Conservation (phyloP, 2,329 filamentous ascomycete genomes). For the Epichloe brachyelytri region DNA sequence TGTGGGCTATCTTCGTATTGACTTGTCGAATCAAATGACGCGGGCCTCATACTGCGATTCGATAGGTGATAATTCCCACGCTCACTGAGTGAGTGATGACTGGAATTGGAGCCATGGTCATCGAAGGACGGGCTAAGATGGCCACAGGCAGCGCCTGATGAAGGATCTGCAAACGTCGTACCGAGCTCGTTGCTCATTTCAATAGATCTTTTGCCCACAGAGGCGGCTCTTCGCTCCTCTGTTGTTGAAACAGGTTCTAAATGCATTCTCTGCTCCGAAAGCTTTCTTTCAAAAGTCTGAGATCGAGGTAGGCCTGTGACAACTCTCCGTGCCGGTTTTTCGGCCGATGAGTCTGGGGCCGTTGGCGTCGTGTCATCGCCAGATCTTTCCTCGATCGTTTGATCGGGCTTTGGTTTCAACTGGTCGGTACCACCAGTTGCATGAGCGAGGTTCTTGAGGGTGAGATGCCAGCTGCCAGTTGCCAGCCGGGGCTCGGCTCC, state of each 20-base stretch:
- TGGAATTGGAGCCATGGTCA: neutral
- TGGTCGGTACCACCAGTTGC: constrained; percentile 8
- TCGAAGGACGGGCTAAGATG: constrained; percentile 11
- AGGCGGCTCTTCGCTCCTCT: constrained; percentile 59
- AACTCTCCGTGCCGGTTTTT: constrained; percentile 37
- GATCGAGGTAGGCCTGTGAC: constrained; percentile 65
- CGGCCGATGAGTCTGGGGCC: neutral
- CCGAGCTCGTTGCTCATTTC: constrained; percentile 5
- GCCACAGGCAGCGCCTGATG: constrained; percentile 36
- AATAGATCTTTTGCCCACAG: constrained; percentile 38
- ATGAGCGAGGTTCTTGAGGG: constrained; percentile 17
- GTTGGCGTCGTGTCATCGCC: neutral
- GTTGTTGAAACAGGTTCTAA: constrained; percentile 52
- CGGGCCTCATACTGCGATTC: neutral
- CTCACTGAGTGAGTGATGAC: neutral
- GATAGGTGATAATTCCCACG: neutral
- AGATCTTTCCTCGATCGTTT: neutral
- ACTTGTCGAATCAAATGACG: neutral
- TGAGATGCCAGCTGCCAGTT: constrained; percentile 14
- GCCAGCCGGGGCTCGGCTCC: constrained; percentile 17
- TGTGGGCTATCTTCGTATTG: constrained; percentile 9
- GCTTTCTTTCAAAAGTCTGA: constrained; percentile 70
- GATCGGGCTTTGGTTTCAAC: constrained; percentile 5
- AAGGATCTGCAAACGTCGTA: constrained; percentile 23
- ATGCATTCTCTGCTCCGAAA: constrained; percentile 65